These are phyloP conservation scores for Arabis hirsuta DNA, from an alignment of 345 rosid species.

Conservation along the genomic window DNA sequence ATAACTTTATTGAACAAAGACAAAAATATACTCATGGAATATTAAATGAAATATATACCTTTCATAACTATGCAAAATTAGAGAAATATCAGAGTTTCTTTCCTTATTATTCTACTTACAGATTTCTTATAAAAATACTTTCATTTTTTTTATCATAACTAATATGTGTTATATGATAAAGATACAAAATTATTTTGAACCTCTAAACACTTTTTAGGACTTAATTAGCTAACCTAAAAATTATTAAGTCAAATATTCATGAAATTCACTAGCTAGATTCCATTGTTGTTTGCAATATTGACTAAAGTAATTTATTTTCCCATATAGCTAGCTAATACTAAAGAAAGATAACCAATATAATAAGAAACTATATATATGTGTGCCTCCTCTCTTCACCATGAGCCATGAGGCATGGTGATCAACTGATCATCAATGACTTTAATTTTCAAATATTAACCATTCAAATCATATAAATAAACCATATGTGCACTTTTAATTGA, in stretches of 20 bases:
- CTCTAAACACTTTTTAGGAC: background rate
- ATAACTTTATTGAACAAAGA: slow-evolving; percentile 64
- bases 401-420: background rate
- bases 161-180: background rate
- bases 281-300: slow-evolving; percentile 13
- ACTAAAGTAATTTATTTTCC: background rate
- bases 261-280: background rate
- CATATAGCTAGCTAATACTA: background rate
- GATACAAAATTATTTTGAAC: background rate
- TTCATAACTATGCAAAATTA: slow-evolving; percentile 18
- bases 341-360: background rate
- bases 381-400: slow-evolving; percentile 2
- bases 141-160: slow-evolving; percentile 5
- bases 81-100: slow-evolving; percentile 2
- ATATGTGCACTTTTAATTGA: slow-evolving; percentile 31
- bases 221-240: background rate
- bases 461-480: slow-evolving; percentile 19
- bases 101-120: slow-evolving; percentile 15
- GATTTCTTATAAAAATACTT: background rate
- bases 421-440: slow-evolving; percentile 1
- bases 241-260: background rate
- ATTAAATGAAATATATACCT: slow-evolving; percentile 27
- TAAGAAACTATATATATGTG: slow-evolving; percentile 11
- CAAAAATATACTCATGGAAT: slow-evolving; percentile 38
- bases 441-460: slow-evolving; percentile 10